Evolutionary conservation across 371 early-diverging fungal genomes (phyloP).

Genomic region (Choanephora cucurbitarum): DNA sequence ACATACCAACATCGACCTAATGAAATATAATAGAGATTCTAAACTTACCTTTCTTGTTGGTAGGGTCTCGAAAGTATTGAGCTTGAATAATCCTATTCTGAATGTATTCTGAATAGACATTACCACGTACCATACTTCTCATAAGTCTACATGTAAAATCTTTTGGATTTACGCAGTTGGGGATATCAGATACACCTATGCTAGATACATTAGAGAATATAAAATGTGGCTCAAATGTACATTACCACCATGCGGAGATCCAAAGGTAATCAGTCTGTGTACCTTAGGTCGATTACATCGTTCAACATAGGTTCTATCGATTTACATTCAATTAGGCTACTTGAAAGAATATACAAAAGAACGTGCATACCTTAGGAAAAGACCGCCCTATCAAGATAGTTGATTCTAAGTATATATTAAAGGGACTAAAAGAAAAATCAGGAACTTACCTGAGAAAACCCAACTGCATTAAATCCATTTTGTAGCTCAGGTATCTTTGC

Average conservation of each 20-base stretch:
- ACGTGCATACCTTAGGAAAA: slow-evolving; percentile 61
- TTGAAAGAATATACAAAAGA: too few species aligned
- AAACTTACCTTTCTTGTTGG: slow-evolving; percentile 44
- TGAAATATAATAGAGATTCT: not conserved
- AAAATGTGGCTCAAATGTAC: not conserved
- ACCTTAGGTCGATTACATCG: slow-evolving; percentile 77
- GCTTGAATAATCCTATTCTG: slow-evolving; percentile 87
- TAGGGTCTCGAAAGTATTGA: slow-evolving; percentile 85
- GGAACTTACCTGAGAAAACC: slow-evolving; percentile 90
- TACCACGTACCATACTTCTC: slow-evolving; percentile 63
- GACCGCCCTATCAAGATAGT: slow-evolving; percentile 61
- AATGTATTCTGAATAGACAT: slow-evolving; percentile 82
- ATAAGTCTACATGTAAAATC: slow-evolving; percentile 66
- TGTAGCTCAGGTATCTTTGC: slow-evolving; percentile 54
- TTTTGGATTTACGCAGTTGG: slow-evolving; percentile 64
- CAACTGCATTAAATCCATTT: slow-evolving; percentile 86
- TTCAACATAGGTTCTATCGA: slow-evolving; percentile 80
- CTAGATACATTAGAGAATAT: not conserved
- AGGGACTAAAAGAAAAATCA: not conserved
- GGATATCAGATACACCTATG: slow-evolving; percentile 81
- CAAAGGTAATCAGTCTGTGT: slow-evolving; percentile 84
- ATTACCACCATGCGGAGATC: slow-evolving; percentile 78
- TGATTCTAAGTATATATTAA: slow-evolving; percentile 1
- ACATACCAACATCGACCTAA: not conserved
- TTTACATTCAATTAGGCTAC: too few species aligned